phyloP scores from a whole-genome alignment of 2,329 filamentous ascomycete species.

The Parastagonospora nodorum region DNA sequence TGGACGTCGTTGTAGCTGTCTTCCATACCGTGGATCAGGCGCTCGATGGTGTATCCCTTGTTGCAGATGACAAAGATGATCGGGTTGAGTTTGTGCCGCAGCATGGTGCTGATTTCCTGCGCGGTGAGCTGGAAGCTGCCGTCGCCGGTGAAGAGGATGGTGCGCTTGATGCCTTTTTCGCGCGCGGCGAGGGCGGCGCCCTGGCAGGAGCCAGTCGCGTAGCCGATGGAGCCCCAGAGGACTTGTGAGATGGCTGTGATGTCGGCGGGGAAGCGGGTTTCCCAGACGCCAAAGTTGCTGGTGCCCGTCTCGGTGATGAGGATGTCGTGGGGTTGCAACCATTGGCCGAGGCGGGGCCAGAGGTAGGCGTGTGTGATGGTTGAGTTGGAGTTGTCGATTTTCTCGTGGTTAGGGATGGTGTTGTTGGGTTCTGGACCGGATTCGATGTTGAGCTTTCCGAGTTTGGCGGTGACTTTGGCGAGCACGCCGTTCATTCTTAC shows the following conservation, averaged over 20 bases:
- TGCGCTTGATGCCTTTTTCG: constrained; percentile 66
- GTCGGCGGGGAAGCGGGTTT: constrained; percentile 76
- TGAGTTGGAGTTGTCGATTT: constrained; percentile 31
- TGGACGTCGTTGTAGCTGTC: constrained; percentile 81
- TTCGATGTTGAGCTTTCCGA: constrained; percentile 62
- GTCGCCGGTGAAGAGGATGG: constrained; percentile 87
- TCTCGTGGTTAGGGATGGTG: constrained; percentile 48
- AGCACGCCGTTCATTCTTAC: constrained; percentile 80
- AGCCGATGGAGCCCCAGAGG: constrained; percentile 72
- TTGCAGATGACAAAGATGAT: constrained; percentile 90
- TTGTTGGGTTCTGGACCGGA: constrained; percentile 61
- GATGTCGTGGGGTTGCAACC: constrained; percentile 73
- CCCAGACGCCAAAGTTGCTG: constrained; percentile 85
- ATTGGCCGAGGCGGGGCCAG: constrained; percentile 77
- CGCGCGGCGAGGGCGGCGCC: constrained; percentile 76
- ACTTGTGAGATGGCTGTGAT: constrained; percentile 83
- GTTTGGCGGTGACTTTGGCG: constrained; percentile 66
- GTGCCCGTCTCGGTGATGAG: constrained; percentile 88
- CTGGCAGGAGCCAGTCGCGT: constrained; percentile 65
- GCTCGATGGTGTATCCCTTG: constrained; percentile 87
- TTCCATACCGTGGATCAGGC: constrained; percentile 83
- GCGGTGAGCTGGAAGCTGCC: constrained; percentile 84
- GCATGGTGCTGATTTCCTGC: constrained; percentile 84
- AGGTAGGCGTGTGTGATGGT: constrained; percentile 73
- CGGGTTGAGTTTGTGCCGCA: constrained; percentile 72